These are phyloP conservation scores for Sphagnurus paluster DNA, from an alignment of 1,284 basidiomycete genomes.

Conservation along the genomic window DNA sequence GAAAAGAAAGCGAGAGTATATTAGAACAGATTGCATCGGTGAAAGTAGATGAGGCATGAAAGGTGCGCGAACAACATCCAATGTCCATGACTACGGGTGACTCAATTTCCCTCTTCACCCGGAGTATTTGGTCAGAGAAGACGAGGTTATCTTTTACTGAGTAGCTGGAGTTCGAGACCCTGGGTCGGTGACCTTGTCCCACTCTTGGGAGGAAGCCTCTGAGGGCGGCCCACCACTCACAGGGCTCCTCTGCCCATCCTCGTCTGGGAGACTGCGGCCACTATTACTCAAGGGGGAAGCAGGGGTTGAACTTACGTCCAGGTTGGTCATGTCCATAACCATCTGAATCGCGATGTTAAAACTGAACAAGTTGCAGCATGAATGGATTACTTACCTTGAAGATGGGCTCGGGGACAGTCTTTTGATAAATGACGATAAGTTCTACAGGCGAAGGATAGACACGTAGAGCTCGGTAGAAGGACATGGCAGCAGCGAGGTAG, in stretches of 20 bases:
- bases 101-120: slow-evolving; percentile 16
- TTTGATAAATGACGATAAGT: slow-evolving; percentile 91
- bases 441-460: slow-evolving; percentile 95
- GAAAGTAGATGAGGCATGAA: slow-evolving; percentile 22
- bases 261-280: slow-evolving; percentile 34
- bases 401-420: slow-evolving; percentile 84
- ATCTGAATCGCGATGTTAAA: slow-evolving; percentile 44
- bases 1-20: slow-evolving; percentile 47
- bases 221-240: slow-evolving; percentile 68
- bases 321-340: slow-evolving; percentile 84
- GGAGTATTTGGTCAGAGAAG: slow-evolving; percentile 11
- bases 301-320: slow-evolving; percentile 80
- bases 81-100: slow-evolving; percentile 17
- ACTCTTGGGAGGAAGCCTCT: slow-evolving; percentile 82
- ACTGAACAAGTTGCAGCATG: not conserved
- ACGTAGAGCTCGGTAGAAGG: slow-evolving; percentile 91
- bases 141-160: slow-evolving; percentile 29
- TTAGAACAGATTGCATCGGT: slow-evolving; percentile 54
- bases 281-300: slow-evolving; percentile 31
- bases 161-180: slow-evolving; percentile 52
- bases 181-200: slow-evolving; percentile 79
- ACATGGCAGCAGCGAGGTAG: slow-evolving; percentile 80
- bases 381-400: slow-evolving; percentile 62
- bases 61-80: slow-evolving; percentile 14
- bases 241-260: slow-evolving; percentile 60